Evolutionary conservation across 495 filamentous ascomycete species (phyloP), one percentile per base, ranked within the genome.

Genomic region (Lasiosphaeris hirsuta): DNA sequence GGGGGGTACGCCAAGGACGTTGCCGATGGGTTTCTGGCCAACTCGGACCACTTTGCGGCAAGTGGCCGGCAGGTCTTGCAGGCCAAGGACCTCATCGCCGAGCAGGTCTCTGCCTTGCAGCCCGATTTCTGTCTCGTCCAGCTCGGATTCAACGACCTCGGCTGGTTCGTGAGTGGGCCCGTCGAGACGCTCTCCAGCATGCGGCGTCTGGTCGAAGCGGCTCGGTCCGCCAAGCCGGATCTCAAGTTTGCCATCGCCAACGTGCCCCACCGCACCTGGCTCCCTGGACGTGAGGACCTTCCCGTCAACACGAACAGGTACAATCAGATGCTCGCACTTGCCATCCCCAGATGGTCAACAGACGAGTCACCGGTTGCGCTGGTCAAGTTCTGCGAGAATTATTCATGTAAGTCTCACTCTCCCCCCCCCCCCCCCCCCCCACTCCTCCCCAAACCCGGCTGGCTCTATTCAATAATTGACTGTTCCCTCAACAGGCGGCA

Each of bases 81-180:
- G 19, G 67, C 71, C 8, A 77, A 75, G 59, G 58, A 58, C 37
- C 64, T 74, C 40, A 71, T 81, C 53, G 70, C 71, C 51, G 66
- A 75, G 55, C 57, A 75, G 51, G 71, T 78, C 7, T 70, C 71
- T 23, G 62, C 57, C 39, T 72, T 76, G 55, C 68, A 69, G 42
- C 58, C 69, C 3, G 68, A 80, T 56, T 66, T 63, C 15, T 61
- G 66, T 8, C 59, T 75, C 7, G 62, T 73, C 37, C 15, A 67
- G 56, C 63, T 75, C 7, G 72, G 72, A 3, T 75, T 73, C 52
- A 75, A 75, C 57, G 72, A 75, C 45, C 51, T 75, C 13, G 69
- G 54, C 13, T 75, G 70, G 72, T 40, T 59, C 30, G 47, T 58
- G 37, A 61, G 59, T 39, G 60, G 61, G 6, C 60, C 70, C 1